Evolutionary conservation across 2,329 filamentous ascomycete genomes (phyloP).

Genomic region (Ustulina deusta): DNA sequence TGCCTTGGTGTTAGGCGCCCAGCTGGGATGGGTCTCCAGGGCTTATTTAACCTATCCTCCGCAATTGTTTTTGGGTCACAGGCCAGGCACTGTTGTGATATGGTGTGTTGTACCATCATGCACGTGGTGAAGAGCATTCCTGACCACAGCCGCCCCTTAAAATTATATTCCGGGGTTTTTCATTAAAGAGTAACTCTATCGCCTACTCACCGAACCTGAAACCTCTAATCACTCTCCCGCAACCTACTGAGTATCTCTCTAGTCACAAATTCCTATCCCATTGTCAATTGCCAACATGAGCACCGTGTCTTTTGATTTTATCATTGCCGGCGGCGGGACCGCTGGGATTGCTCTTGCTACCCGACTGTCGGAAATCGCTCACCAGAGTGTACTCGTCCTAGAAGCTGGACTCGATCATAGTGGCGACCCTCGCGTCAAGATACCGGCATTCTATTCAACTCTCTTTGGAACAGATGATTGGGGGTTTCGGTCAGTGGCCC

Average conservation of each 20-base stretch:
- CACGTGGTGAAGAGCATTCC: too few species aligned
- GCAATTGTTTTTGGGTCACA: too few species aligned
- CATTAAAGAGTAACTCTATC: too few species aligned
- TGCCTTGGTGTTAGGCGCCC: too few species aligned
- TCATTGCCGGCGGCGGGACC: constrained; percentile 36
- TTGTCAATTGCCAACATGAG: constrained; percentile 1
- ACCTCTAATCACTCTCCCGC: too few species aligned
- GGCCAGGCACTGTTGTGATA: too few species aligned
- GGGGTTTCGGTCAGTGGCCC: constrained; percentile 27
- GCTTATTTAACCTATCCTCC: too few species aligned
- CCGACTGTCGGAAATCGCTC: constrained; percentile 27
- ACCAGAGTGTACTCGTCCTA: constrained; percentile 33
- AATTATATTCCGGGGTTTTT: too few species aligned
- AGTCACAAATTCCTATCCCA: background rate
- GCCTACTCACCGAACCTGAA: too few species aligned
- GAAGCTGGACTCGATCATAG: constrained; percentile 35
- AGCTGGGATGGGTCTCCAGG: too few species aligned
- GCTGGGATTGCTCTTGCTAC: constrained; percentile 34
- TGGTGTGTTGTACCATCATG: too few species aligned
- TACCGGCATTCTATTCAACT: constrained; percentile 27
- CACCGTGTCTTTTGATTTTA: constrained; percentile 31
- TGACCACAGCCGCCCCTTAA: too few species aligned
- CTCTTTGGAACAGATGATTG: constrained; percentile 35
- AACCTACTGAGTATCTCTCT: background rate
- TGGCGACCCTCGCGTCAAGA: constrained; percentile 36